Base-by-base conservation (phyloP, 176 grass and related monocot species). In the Musa troglodytarum region DNA sequence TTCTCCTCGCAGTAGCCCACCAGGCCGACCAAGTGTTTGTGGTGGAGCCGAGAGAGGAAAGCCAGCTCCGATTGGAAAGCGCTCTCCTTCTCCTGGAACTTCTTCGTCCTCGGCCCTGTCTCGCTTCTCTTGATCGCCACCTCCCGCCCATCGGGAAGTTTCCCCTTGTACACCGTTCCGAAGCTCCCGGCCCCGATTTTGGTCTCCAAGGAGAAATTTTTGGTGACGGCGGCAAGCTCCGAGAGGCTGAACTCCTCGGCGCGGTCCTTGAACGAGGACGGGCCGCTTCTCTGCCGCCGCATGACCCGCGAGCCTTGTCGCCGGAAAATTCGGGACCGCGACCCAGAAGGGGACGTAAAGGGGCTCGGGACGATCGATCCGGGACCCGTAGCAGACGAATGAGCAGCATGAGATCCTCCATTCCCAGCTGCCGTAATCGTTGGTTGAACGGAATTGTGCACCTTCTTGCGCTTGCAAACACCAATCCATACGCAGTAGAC, bases 81-180 rank as follows among this genome's bases (percentile, higher is more conserved):
- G 77, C 84, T 91, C 83, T 99, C 96, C 84, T 94, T 94, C 65
- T 94, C 90, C 81, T 93, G 90, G 78, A 85, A 85, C 82, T 54
- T 78, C 51, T 86, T 83, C 54, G 81, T 84, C 74, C 65, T 24
- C 5, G 83, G 74, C 1, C 84, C 81, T 1, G 85, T 75, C 63
- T 82, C 95, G 56, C 95, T 90, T 64, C 95, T 84, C 68, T 99
- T 99, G 86, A 99, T 94, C 2, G 91, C 96, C 43, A 99, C 96
- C 83, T 94, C 90, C 0, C 91, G 88, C 1, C 91, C 88, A 75
- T 99, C 91, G 62, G 88, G 8, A 71, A 99, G 88, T 79, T 89
- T 81, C 22, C 90, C 96, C 1, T 86, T 72, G 82, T 99, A 99
- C 56, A 99, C 96, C 0, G 85, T 86, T 0, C 96, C 96, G 70